These are phyloP conservation scores for Aspergillus ellipticus DNA, from an alignment of 495 filamentous ascomycete species.

Conservation along the genomic window DNA sequence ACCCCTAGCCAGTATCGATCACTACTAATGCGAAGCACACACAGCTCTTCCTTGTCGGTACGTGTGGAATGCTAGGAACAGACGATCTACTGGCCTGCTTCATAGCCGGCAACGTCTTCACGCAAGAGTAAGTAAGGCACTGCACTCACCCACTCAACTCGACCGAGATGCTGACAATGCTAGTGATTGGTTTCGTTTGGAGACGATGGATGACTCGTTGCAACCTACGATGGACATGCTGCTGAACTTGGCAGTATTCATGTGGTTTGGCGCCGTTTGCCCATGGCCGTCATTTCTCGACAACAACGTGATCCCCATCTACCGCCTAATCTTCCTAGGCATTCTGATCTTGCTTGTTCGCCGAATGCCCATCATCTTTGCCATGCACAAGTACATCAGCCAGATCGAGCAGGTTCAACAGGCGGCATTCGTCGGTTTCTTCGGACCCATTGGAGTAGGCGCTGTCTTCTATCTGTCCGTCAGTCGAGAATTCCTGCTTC, in stretches of 20 bases:
- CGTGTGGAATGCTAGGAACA: slow-evolving; percentile 83
- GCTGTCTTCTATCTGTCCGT: slow-evolving; percentile 89
- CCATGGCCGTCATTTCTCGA: slow-evolving; percentile 70
- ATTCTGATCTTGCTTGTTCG: slow-evolving; percentile 78
- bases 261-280: slow-evolving; percentile 88
- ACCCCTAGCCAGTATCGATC: slow-evolving; percentile 15
- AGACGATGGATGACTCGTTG: slow-evolving; percentile 82
- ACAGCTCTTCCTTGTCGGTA: slow-evolving; percentile 76
- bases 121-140: slow-evolving; percentile 61
- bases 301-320: slow-evolving; percentile 70
- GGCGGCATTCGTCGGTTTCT: slow-evolving; percentile 85
- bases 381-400: slow-evolving; percentile 69
- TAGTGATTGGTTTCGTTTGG: slow-evolving; percentile 85
- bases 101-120: slow-evolving; percentile 87
- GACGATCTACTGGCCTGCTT: slow-evolving; percentile 94
- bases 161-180: slow-evolving; percentile 9
- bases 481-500: slow-evolving; percentile 59
- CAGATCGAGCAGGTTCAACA: slow-evolving; percentile 74
- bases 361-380: slow-evolving; percentile 72
- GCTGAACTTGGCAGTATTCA: slow-evolving; percentile 82
- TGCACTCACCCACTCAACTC: neutral
- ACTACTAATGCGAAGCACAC: slow-evolving; percentile 17
- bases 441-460: slow-evolving; percentile 91
- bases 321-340: slow-evolving; percentile 72
- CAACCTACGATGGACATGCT: slow-evolving; percentile 88